Evolutionary conservation across 192 early-diverging fungal genomes (phyloP), one percentile per base, ranked within the genome.

Genomic region (Martensiomyces pterosporus): DNA sequence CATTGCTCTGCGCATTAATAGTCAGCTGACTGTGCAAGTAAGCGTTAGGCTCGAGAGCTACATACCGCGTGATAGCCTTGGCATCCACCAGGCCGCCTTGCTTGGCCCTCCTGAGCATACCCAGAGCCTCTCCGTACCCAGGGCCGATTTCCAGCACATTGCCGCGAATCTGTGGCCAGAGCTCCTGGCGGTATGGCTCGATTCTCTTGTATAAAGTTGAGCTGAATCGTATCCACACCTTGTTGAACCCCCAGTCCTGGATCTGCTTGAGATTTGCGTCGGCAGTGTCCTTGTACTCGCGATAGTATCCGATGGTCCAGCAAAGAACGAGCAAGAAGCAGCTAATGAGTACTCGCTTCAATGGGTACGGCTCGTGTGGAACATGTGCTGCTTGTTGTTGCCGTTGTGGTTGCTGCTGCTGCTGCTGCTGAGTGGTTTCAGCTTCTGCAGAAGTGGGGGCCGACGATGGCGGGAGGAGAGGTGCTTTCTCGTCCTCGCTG

Each of bases 71-170:
- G 17, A 50, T 12, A 5, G 5, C 6, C 29, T 32, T 32, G 6
- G 5, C 12, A 12, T 32, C 12, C 6, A 32, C 29, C 6, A 8
- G 12, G 6, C 12, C 12, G n/a, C 36, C 19, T 22, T n/a, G n/a
- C n/a, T n/a, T n/a, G n/a, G n/a, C n/a, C 13, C 12, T 9, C 37
- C 43, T 6, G n/a, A 69, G 33, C 32, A 52, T 34, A 23, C 25
- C 10, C 8, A 70, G 46, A 1, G 55, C 25, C 4, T 70, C 67
- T 45, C 59, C 67, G 9, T 48, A 50, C 3, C 67, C 67, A 0
- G 58, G 49, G 0, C 67, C 67, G 24, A 70, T 42, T 24, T 70
- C 67, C 16, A 70, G 43, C 7, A 70, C 60, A 9, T 39, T 58
- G 25, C 67, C 67, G 18, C 35, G 54, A n/a, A 58, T 40, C 40